Percentiles rank a stretch among this genome's conserved stretches.
phyloP scores from a whole-genome alignment of 192 early-diverging fungal genomes.

The Backusella tarrabulga region DNA sequence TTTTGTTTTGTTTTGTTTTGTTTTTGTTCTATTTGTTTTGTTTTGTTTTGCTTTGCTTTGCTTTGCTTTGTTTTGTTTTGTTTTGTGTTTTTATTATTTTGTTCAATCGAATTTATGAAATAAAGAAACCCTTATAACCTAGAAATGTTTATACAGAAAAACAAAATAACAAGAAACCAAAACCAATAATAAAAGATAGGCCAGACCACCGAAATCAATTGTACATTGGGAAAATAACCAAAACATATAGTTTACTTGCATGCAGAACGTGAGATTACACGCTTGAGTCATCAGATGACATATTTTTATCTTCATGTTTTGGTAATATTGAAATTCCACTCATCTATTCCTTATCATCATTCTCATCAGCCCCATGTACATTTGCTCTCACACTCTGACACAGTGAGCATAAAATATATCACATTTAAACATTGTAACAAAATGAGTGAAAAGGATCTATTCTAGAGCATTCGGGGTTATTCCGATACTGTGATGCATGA shows the following conservation, averaged over 20 bases:
- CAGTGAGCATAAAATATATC: background rate
- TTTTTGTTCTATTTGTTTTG: background rate
- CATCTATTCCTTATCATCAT: background rate
- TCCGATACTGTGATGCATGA: background rate
- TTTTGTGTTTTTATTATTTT: background rate
- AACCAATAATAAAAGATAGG: background rate
- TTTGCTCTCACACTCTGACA: background rate
- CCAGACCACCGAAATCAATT: background rate
- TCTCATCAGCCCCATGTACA: background rate
- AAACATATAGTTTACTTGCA: background rate
- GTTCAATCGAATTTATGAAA: background rate
- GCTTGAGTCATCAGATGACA: constrained; percentile 1
- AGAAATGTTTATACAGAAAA: background rate
- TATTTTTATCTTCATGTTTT: constrained; percentile 6
- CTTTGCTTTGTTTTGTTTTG: background rate
- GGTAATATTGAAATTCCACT: constrained; percentile 8
- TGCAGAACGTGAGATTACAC: constrained; percentile 4
- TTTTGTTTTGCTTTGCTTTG: too few relatives aligned
- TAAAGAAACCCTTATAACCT: background rate
- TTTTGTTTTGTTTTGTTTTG: background rate
- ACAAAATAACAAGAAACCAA: background rate
- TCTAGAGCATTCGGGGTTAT: background rate
- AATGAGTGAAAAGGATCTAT: background rate
- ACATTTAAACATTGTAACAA: background rate
- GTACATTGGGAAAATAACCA: constrained; percentile 4